phyloP scores from a whole-genome alignment of 352 stramenopile species.

The Phytophthora pisi region DNA sequence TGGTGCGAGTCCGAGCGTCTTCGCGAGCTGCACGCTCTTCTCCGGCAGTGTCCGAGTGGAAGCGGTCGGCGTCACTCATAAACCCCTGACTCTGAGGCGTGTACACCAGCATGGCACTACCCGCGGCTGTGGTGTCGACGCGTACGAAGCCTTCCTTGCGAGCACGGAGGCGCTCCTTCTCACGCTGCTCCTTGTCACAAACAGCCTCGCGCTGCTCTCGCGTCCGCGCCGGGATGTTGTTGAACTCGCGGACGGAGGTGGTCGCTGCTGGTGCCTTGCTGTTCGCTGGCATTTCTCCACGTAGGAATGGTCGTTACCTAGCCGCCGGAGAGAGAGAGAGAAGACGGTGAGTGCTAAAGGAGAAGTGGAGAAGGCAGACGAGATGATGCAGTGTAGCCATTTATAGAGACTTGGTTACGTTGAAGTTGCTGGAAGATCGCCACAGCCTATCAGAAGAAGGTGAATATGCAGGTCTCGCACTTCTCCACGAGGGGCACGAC shows the following conservation, averaged over 20 bases:
- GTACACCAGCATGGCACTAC: conserved; percentile 76
- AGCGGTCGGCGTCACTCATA: conserved; percentile 87
- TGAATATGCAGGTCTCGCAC: conserved; percentile 80
- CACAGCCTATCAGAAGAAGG: conserved; percentile 54
- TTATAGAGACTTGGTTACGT: conserved; percentile 18
- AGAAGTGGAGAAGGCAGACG: not conserved
- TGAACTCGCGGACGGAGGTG: conserved; percentile 48
- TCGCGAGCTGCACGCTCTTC: conserved; percentile 78
- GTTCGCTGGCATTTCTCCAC: conserved; percentile 18
- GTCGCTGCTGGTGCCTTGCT: conserved; percentile 6
- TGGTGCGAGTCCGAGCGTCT: conserved; percentile 49
- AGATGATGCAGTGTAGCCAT: conserved; percentile 16
- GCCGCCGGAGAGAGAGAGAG: not conserved
- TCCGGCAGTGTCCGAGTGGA: conserved; percentile 89
- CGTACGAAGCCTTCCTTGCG: conserved; percentile 74
- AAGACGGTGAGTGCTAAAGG: conserved; percentile 18
- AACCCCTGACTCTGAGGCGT: conserved; percentile 67
- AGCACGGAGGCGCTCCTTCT: conserved; percentile 71
- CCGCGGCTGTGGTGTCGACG: conserved; percentile 70
- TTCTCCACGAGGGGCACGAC: conserved; percentile 78
- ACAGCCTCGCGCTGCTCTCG: conserved; percentile 72
- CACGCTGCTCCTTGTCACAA: conserved; percentile 78
- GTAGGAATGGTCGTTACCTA: too few relatives aligned
- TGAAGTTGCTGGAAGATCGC: conserved; percentile 9
- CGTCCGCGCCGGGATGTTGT: conserved; percentile 79